Evolutionary conservation across 2,329 filamentous ascomycete genomes (phyloP).

Genomic region (Zymoseptoria pseudotritici): DNA sequence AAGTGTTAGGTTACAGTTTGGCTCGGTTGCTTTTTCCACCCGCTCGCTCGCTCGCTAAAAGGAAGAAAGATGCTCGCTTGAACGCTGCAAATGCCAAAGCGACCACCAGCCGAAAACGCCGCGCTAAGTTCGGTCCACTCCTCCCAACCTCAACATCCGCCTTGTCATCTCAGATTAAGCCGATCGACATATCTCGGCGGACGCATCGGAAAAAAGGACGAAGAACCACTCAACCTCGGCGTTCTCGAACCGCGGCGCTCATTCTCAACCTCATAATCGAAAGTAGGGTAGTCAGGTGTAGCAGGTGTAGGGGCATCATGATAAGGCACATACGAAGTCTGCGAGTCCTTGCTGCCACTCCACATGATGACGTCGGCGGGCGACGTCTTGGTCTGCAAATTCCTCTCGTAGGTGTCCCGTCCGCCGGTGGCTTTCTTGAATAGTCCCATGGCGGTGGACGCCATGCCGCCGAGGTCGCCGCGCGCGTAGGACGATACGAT

Average conservation of each 20-base stretch:
- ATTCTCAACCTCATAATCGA: background rate
- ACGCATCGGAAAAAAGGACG: background rate
- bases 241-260: background rate
- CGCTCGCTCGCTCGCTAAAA: background rate
- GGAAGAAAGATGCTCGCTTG: constrained; percentile 1
- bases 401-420: constrained; percentile 69
- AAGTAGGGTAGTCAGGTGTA: constrained; percentile 12
- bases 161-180: background rate
- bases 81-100: constrained; percentile 8
- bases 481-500: constrained; percentile 71
- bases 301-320: constrained; percentile 20
- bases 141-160: background rate
- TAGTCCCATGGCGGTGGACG: constrained; percentile 70
- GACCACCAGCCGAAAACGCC: constrained; percentile 16
- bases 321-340: constrained; percentile 67
- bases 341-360: constrained; percentile 91
- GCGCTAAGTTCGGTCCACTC: constrained; percentile 5
- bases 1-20: constrained; percentile 8
- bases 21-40: background rate
- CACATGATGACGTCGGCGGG: constrained; percentile 96
- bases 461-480: constrained; percentile 76
- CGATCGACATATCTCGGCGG: background rate
- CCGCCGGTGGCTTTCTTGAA: constrained; percentile 82
- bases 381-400: constrained; percentile 82
- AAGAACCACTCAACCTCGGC: constrained; percentile 2